Evolutionary conservation across 441 rosid genomes (phyloP).

Genomic region (Aleurites moluccanus): DNA sequence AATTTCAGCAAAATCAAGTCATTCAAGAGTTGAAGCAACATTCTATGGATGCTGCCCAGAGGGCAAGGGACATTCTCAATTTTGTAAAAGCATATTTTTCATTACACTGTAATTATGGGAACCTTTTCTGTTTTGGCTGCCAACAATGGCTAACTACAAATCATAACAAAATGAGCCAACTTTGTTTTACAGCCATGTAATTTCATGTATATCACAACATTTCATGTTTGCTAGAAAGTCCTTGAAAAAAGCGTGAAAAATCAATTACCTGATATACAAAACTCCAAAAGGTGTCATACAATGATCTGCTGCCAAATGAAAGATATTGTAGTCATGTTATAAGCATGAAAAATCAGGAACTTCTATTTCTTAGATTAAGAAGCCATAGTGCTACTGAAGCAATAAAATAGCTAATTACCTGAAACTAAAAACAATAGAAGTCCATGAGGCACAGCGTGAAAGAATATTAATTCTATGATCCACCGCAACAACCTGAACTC

Average conservation of each 20-base stretch:
- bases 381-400: neutral
- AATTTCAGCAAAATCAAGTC: neutral
- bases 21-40: neutral
- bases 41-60: neutral
- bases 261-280: constrained; percentile 17
- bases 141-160: neutral
- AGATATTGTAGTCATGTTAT: neutral
- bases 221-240: constrained; percentile 16
- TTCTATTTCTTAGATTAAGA: neutral
- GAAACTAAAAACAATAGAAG: constrained; percentile 13
- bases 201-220: constrained; percentile 1
- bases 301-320: constrained; percentile 6
- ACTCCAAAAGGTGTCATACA: constrained; percentile 2
- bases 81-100: neutral
- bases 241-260: neutral
- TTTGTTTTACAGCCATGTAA: constrained; percentile 12
- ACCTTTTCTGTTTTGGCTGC: neutral
- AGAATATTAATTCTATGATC: constrained; percentile 30
- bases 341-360: neutral
- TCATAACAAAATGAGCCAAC: neutral
- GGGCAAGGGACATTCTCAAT: neutral
- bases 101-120: neutral
- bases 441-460: neutral
- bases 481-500: constrained; percentile 43
- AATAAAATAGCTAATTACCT: constrained; percentile 11